Evolutionary conservation across 441 rosid genomes (phyloP).

Genomic region (Gossypium davidsonii): DNA sequence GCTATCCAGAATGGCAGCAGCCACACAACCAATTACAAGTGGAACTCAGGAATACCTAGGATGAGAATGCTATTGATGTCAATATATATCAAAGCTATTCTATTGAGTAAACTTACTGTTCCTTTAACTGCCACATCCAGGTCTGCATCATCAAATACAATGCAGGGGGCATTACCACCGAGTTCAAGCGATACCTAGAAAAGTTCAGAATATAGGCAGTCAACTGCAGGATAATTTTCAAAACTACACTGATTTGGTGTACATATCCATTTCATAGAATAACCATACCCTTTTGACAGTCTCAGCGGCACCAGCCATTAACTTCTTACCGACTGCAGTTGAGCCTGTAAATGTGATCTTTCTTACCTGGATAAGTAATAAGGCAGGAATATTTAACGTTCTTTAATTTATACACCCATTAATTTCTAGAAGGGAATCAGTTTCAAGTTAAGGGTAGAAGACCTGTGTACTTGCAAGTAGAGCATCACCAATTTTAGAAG

Average conservation of each 20-base stretch:
- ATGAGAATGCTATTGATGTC: background rate
- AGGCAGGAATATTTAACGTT: conserved; percentile 15
- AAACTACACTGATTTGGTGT: background rate
- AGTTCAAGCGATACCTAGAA: conserved; percentile 87
- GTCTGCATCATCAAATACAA: conserved; percentile 94
- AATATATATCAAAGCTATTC: conserved; percentile 2
- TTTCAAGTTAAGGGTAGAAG: conserved; percentile 13
- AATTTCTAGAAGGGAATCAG: background rate
- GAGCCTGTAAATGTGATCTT: conserved; percentile 96
- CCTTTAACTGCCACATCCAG: conserved; percentile 94
- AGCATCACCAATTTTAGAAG: conserved; percentile 88
- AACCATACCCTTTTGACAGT: conserved; percentile 81
- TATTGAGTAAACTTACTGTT: conserved; percentile 49
- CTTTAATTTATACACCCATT: background rate
- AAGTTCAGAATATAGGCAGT: conserved; percentile 16
- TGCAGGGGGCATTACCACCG: conserved; percentile 98
- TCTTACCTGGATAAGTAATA: conserved; percentile 57
- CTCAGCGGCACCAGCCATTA: conserved; percentile 93
- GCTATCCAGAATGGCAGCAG: background rate
- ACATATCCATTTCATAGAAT: conserved; percentile 9
- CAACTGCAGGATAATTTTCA: conserved; percentile 15
- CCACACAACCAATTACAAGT: background rate
- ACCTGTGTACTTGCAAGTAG: conserved; percentile 80
- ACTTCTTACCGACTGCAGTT: conserved; percentile 92
- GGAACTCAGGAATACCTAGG: conserved; percentile 6